Percentiles rank a stretch among this genome's conserved stretches.
phyloP scores from a whole-genome alignment of 2,329 filamentous ascomycete species.

The Westerdykella sp. region DNA sequence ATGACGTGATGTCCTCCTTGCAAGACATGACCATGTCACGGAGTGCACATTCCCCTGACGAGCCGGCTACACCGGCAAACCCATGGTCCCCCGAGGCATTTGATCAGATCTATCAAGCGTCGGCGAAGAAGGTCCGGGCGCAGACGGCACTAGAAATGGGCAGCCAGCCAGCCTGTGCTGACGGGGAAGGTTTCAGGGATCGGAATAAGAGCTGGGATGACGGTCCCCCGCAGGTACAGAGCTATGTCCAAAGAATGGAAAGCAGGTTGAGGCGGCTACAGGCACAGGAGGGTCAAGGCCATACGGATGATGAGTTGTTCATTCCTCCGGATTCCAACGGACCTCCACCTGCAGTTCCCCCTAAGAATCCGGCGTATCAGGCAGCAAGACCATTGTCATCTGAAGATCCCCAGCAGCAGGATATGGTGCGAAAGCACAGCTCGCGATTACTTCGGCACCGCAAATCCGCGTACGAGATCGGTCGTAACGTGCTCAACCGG shows the following conservation, averaged over 20 bases:
- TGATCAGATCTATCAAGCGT: slow-evolving; percentile 48
- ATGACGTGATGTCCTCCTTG: slow-evolving; percentile 92
- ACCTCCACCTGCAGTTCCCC: slow-evolving; percentile 56
- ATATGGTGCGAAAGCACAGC: slow-evolving; percentile 26
- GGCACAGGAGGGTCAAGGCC: slow-evolving; percentile 35
- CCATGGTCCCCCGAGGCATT: slow-evolving; percentile 93
- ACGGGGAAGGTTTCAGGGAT: slow-evolving; percentile 51
- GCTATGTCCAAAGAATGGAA: slow-evolving; percentile 91
- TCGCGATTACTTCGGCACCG: slow-evolving; percentile 47
- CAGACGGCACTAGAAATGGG: slow-evolving; percentile 70
- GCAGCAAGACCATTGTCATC: slow-evolving; percentile 36
- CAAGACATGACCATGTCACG: slow-evolving; percentile 69
- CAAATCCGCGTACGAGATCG: slow-evolving; percentile 74
- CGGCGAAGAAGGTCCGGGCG: slow-evolving; percentile 41
- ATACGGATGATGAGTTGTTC: slow-evolving; percentile 45
- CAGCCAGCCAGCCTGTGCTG: slow-evolving; percentile 33
- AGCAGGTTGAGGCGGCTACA: slow-evolving; percentile 69
- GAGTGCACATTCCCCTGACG: slow-evolving; percentile 48
- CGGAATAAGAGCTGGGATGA: slow-evolving; percentile 44
- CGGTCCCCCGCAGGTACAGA: slow-evolving; percentile 66
- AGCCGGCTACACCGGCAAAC: slow-evolving; percentile 55
- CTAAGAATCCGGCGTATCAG: slow-evolving; percentile 46
- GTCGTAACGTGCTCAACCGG: slow-evolving; percentile 62
- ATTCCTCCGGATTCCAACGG: slow-evolving; percentile 38
- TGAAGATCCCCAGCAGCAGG: slow-evolving; percentile 13